Evolutionary conservation across 495 filamentous ascomycete species (phyloP), one percentile per base, ranked within the genome.

Genomic region (Bryoglossum gracile): DNA sequence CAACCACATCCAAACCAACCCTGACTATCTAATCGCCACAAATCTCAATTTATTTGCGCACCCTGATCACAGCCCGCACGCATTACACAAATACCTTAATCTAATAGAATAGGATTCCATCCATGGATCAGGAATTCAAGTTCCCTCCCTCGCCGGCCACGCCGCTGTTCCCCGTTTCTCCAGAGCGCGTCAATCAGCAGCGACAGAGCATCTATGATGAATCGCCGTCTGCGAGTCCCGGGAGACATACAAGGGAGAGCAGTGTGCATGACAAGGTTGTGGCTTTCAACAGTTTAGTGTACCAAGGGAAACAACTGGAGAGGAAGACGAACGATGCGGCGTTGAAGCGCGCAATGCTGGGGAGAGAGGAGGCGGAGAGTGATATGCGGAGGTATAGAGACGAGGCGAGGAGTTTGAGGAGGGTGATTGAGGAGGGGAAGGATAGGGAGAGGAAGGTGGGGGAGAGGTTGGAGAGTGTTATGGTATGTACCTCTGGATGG

Each of bases 261-360:
- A 68, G 72, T 11, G 86, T 95, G 1, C 85, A 90, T 59, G 81
- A 86, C 23, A 92, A 91, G 65, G 87, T 94, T 56, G 83, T 80
- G 21, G 87, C 83, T 51, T 84, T 94, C 58, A 90, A 94, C 67
- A 77, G 73, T 40, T 67, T 95, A 28, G 70, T 75, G 40, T 71
- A 77, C 58, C 74, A 77, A 66, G 76, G 77, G 46, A 74, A 78
- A 68, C 78, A 72, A 57, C 77, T 69, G 58, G 72, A 74, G 65
- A 67, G 73, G 59, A 78, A 76, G 58, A 75, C 70, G 23, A 75
- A 75, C 50, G 78, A 87, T 56, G 85, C 86, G 19, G 86, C 86
- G 38, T 65, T 92, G 13, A 84, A 84, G 67, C 70, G 86, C 46
- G 87, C 88, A 24, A 83, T 91, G 63, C 69, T 92, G 33, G 89